phyloP scores from a whole-genome alignment of 169 alveolate genomes.

The Eimeria tenella region DNA sequence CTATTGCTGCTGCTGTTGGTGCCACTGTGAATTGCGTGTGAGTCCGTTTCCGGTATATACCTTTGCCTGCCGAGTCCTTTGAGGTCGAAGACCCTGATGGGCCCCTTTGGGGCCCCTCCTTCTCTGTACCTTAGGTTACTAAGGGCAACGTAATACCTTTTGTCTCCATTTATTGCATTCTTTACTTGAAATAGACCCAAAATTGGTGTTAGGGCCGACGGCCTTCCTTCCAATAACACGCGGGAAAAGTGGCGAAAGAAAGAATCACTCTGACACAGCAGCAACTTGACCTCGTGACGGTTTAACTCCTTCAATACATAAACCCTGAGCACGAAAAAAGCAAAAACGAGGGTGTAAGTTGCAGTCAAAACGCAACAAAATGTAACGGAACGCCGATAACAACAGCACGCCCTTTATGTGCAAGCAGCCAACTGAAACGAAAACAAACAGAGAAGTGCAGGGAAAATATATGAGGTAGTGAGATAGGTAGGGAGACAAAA shows the following conservation, averaged over 20 bases:
- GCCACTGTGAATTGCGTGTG: not conserved
- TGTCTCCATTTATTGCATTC: not conserved
- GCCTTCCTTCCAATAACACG: not conserved
- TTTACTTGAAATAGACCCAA: constrained; percentile 47
- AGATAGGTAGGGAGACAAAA: not conserved
- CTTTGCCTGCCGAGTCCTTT: constrained; percentile 70
- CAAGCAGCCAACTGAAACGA: not conserved
- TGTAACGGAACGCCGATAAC: no score
- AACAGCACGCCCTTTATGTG: no score
- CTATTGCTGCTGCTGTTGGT: constrained; percentile 23
- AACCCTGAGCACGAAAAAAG: not conserved
- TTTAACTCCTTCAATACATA: constrained; percentile 58
- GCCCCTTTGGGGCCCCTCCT: not conserved
- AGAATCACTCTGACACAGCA: not conserved
- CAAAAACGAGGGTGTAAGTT: not conserved
- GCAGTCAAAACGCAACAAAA: no score
- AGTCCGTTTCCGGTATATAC: not conserved
- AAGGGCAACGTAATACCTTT: constrained; percentile 15
- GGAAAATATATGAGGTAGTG: not conserved
- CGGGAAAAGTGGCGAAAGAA: not conserved
- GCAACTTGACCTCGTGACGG: constrained; percentile 42
- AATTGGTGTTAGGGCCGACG: constrained; percentile 40
- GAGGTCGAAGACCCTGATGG: constrained; percentile 42
- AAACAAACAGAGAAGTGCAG: not conserved
- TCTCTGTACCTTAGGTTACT: not conserved